Evolutionary conservation across 2,329 filamentous ascomycete genomes (phyloP).

Genomic region (Pestalotiopsis fici): DNA sequence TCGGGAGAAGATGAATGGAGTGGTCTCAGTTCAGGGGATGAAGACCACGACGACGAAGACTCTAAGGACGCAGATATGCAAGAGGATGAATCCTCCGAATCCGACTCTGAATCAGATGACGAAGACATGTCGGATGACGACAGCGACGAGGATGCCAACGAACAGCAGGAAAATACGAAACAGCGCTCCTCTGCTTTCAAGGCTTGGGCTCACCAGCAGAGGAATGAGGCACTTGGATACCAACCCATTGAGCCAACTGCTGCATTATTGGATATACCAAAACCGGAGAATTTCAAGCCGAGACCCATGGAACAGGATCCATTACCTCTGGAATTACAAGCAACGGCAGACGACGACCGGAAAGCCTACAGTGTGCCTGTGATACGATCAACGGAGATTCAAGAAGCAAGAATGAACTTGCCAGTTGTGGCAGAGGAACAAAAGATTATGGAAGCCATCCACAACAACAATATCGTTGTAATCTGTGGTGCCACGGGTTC

Average conservation of each 20-base stretch:
- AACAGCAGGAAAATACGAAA: constrained; percentile 32
- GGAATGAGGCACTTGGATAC: constrained; percentile 80
- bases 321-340: constrained; percentile 65
- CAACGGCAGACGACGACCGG: constrained; percentile 59
- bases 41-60: constrained; percentile 37
- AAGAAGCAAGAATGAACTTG: constrained; percentile 75
- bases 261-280: constrained; percentile 52
- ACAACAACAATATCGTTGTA: constrained; percentile 87
- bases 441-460: constrained; percentile 95
- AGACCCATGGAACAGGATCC: constrained; percentile 71
- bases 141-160: constrained; percentile 26
- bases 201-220: constrained; percentile 83
- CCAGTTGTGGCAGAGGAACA: constrained; percentile 96
- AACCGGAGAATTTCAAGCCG: constrained; percentile 63
- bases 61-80: constrained; percentile 32
- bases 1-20: constrained; percentile 57
- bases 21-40: constrained; percentile 58
- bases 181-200: constrained; percentile 75
- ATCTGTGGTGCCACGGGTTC: constrained; percentile 95
- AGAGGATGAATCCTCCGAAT: constrained; percentile 33
- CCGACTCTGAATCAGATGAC: constrained; percentile 24
- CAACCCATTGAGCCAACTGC: constrained; percentile 45
- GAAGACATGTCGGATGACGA: constrained; percentile 36
- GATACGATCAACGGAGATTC: constrained; percentile 69
- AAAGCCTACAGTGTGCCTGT: constrained; percentile 79